Conservation (phyloP, 2,329 filamentous ascomycete species). For the Botrytis galanthina region DNA sequence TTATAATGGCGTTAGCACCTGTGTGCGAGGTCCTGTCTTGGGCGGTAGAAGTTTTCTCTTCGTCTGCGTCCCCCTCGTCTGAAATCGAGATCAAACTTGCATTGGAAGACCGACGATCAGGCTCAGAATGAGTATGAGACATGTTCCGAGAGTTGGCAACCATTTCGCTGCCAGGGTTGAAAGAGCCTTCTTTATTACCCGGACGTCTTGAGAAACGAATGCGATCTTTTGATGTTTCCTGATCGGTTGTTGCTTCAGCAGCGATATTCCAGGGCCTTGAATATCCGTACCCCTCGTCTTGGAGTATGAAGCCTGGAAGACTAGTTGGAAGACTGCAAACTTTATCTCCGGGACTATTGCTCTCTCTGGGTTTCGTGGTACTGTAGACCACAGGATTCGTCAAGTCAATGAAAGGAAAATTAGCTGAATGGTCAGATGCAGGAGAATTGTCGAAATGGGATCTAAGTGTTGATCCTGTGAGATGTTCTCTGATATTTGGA, state of each 20-base stretch:
- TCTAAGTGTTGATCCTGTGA: not conserved
- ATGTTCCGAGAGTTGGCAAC: not conserved
- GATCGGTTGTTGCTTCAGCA: not conserved
- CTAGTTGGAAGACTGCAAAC: not conserved
- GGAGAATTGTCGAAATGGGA: not conserved
- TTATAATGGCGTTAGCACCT: not conserved
- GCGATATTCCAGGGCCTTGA: not conserved
- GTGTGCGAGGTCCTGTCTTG: not conserved
- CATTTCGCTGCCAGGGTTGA: not conserved
- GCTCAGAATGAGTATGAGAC: not conserved
- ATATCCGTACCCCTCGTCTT: not conserved
- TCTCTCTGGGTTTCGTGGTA: not conserved
- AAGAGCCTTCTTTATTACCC: not conserved
- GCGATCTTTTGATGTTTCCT: not conserved
- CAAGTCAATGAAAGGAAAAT: not conserved
- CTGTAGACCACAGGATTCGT: not conserved
- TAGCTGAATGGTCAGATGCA: not conserved
- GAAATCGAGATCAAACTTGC: not conserved
- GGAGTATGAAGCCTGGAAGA: not conserved
- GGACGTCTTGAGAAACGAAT: too few relatives aligned
- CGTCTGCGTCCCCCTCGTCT: not conserved
- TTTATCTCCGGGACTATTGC: not conserved
- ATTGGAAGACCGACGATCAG: not conserved
- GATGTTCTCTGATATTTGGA: not conserved
- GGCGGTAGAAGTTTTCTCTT: not conserved